phyloP scores from a whole-genome alignment of 2,329 filamentous ascomycete species.

The Penicillium nordicum region DNA sequence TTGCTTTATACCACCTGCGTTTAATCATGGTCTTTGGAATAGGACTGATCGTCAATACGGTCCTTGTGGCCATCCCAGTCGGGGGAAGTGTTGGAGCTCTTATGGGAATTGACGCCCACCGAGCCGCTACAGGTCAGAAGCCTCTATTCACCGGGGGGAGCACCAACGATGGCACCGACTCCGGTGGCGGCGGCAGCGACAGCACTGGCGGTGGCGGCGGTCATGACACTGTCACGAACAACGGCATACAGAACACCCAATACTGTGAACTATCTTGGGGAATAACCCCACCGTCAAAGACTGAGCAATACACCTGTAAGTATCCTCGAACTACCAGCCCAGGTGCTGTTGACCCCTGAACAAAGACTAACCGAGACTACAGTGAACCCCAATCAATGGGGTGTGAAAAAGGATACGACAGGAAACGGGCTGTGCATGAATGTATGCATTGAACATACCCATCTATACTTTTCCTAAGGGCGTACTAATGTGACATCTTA shows the following conservation, averaged over 20 bases:
- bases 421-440: constrained; percentile 51
- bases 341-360: neutral
- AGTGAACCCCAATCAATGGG: constrained; percentile 60
- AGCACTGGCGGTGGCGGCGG: constrained; percentile 9
- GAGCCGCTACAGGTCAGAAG: constrained; percentile 42
- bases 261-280: constrained; percentile 48
- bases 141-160: constrained; percentile 44
- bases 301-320: constrained; percentile 50
- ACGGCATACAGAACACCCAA: constrained; percentile 33
- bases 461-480: neutral
- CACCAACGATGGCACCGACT: constrained; percentile 12
- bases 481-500: neutral
- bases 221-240: constrained; percentile 25
- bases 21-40: constrained; percentile 24
- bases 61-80: constrained; percentile 51
- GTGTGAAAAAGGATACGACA: constrained; percentile 34
- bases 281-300: constrained; percentile 45
- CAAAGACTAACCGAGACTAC: neutral
- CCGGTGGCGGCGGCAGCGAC: constrained; percentile 19
- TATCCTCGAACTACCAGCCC: constrained; percentile 8
- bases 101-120: constrained; percentile 48
- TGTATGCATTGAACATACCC: constrained; percentile 39
- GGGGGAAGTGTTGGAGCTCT: constrained; percentile 51
- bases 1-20: constrained; percentile 11
- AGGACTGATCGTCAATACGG: constrained; percentile 49